Percentiles rank a stretch among this genome's conserved stretches.
Conservation (phyloP, 805 yeast genomes). For the Scheffersomyces coipomensis region DNA sequence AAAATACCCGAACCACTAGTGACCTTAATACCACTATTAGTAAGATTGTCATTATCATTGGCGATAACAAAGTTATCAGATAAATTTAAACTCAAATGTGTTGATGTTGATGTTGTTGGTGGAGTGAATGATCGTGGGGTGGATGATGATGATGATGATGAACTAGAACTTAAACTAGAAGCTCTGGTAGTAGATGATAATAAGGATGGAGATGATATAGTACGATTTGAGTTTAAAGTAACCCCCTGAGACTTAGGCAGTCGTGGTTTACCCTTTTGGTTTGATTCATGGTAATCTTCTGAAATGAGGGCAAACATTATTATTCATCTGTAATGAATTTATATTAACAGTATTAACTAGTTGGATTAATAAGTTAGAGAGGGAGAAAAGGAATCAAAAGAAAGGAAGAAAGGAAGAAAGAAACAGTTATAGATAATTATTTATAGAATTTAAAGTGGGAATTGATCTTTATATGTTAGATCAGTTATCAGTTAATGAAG, state of each 20-base stretch:
- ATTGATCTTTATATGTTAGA: too few relatives aligned
- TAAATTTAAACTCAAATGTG: constrained; percentile 1
- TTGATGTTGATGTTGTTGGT: neutral
- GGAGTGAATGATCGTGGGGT: neutral
- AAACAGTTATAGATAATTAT: neutral
- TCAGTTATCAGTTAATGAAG: too few relatives aligned
- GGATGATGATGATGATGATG: neutral
- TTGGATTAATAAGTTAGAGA: neutral
- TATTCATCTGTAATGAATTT: constrained; percentile 6
- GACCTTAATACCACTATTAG: constrained; percentile 1
- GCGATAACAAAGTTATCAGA: constrained; percentile 1
- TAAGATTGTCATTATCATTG: constrained; percentile 1
- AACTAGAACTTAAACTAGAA: too few relatives aligned
- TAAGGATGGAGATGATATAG: neutral
- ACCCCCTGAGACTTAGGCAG: constrained; percentile 37
- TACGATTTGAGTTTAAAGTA: constrained; percentile 1
- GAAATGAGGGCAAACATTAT: constrained; percentile 14
- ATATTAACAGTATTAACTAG: neutral
- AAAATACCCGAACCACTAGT: constrained; percentile 1
- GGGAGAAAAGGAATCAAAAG: neutral
- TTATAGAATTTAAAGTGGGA: neutral
- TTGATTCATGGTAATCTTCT: constrained; percentile 34
- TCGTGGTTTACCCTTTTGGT: constrained; percentile 33
- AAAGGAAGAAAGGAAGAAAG: neutral
- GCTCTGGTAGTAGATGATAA: neutral